Evolutionary conservation across 2,329 filamentous ascomycete species (phyloP).

Genomic region (Claviceps digitariae): DNA sequence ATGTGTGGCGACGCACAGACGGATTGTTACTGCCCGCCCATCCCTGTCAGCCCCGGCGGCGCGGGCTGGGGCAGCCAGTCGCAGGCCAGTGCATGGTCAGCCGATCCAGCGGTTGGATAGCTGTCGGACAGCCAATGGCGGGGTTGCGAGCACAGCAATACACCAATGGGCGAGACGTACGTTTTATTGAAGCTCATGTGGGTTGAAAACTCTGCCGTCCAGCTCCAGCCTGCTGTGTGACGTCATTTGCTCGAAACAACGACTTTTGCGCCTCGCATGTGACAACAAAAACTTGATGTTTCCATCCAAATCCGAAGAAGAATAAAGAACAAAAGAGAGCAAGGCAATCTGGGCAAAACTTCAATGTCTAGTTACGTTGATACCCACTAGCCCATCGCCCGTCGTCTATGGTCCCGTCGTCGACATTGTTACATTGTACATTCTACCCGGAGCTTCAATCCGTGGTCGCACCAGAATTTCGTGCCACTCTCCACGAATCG

Average conservation of each 20-base stretch:
- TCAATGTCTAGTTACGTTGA: no score
- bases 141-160: not conserved
- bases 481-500: not conserved
- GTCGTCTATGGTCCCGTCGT: no score
- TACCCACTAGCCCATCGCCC: no score
- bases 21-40: not conserved
- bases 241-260: not conserved
- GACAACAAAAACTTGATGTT: not conserved
- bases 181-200: not conserved
- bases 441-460: not conserved
- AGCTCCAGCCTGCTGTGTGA: not conserved
- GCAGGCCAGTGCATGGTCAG: no score
- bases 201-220: not conserved
- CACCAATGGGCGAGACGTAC: no score
- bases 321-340: no score
- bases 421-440: no score
- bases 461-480: no score
- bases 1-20: not conserved
- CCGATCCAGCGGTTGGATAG: no score
- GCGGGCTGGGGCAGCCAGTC: no score
- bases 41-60: not conserved
- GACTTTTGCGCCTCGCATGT: not conserved
- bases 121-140: not conserved
- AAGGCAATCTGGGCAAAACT: no score
- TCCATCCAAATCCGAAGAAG: not conserved